Evolutionary conservation across 2,329 filamentous ascomycete species (phyloP).

Genomic region (Aschersonia sp.): DNA sequence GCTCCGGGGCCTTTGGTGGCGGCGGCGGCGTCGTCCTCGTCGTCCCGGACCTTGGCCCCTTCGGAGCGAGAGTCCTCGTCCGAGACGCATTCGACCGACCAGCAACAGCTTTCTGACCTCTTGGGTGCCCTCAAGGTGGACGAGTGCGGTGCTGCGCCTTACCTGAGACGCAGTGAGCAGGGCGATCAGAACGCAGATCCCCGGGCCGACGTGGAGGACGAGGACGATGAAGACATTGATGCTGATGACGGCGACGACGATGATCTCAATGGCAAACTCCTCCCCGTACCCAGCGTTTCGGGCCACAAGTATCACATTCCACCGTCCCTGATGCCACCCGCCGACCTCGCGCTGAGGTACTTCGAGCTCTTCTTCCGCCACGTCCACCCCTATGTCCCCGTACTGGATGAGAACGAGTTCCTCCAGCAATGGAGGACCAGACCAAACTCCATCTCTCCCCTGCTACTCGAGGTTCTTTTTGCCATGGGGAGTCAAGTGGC

Average conservation of each 20-base stretch:
- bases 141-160: constrained; percentile 74
- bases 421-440: constrained; percentile 83
- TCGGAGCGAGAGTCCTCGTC: constrained; percentile 18
- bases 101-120: constrained; percentile 57
- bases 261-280: constrained; percentile 42
- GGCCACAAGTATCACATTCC: constrained; percentile 77
- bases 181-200: constrained; percentile 35
- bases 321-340: constrained; percentile 80
- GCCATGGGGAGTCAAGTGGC: constrained; percentile 74
- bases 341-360: constrained; percentile 66
- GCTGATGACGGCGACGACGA: neutral
- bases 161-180: constrained; percentile 51
- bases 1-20: no score
- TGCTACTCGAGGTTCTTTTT: constrained; percentile 86
- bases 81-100: constrained; percentile 36
- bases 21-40: neutral
- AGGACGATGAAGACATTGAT: neutral
- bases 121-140: constrained; percentile 80
- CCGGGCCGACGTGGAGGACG: neutral
- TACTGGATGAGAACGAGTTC: constrained; percentile 67
- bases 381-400: constrained; percentile 84
- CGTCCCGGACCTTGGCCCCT: neutral
- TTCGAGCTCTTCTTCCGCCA: constrained; percentile 84
- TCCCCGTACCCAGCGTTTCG: constrained; percentile 51
- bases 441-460: constrained; percentile 67